Base-by-base conservation (phyloP, 1,139 yeast species). In the Meyerozyma guilliermondii region DNA sequence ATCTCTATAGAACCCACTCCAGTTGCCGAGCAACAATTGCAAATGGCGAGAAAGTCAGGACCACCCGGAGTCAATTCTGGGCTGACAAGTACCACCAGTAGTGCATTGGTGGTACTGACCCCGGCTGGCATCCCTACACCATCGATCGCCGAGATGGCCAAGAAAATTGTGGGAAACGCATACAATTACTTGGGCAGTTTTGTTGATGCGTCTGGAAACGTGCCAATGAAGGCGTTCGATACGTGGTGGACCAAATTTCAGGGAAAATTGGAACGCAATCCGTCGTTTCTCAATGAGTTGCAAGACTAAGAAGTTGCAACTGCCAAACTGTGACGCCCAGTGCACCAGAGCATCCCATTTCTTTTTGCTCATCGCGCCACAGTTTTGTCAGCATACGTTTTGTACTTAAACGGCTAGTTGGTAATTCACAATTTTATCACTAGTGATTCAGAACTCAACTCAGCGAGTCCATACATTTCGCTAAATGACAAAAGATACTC, bases 221-320 rank as follows among this genome's bases (percentile, higher is more conserved):
- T 91, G 5, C 87, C 94, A 3, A 87, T 92, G 61, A 86, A 83
- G 56, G 87, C 83, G 39, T 91, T 92, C 56, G 95, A 92, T 59
- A 83, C 80, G 31, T 92, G 99, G 99, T 91, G 98, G 98, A 82
- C 77, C 49, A 92, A 89, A 63, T 94, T 92, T 65, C 85, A 78
- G 60, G 65, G 78, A 11, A 83, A 85, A 56, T 58, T 92, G 44
- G 74, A 79, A 14, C 83, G 83, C 49, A 94, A 94, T 58, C 97
- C 97, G 1, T 78, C 78, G 43, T 92, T 88, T 56, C 64, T 92
- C 41, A 87, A 87, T 48, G 65, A 63, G 24, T 46, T 67, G 29
- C 48, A 47, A 23, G 38, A 38, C 20, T 23, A 10, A n/a, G n/a
- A n/a, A n/a, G n/a, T n/a, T n/a, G 14, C 13, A 20, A n/a, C 17